Base-by-base conservation (phyloP, 2,329 filamentous ascomycete species). In the Colletotrichum tamarilloi region DNA sequence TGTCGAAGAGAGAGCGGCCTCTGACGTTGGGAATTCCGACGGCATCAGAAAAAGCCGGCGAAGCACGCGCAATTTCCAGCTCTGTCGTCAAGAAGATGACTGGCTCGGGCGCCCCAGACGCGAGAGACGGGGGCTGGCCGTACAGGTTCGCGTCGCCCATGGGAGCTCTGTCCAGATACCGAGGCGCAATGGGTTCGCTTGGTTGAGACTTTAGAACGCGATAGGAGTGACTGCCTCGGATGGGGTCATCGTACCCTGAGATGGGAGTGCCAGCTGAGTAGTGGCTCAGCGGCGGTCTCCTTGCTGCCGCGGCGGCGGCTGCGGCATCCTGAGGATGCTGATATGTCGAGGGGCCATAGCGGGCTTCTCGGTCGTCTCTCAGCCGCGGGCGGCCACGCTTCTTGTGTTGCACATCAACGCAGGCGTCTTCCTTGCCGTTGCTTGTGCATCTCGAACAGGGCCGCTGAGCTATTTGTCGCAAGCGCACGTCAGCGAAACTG, bases 391-490 rank as follows among this genome's bases (percentile, higher is more conserved):
- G 89, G 55, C 94, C 94, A 77, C 94, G 87, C 81, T 96, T 97
- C 82, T 96, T 97, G 82, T 97, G 94, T 79, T 95, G 92, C 42
- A 97, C 94, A 82, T 97, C 94, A 77, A 94, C 87, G 79, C 94
- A 97, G 8, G 92, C 88, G 71, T 95, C 93, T 86, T 96, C 87
- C 78, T 96, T 97, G 73, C 93, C 93, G 79, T 94, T 94, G 77
- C 91, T 91, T 42, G 93, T 85, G 80, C 94, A 97, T 79, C 94
- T 89, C 32, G 92, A 92, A 80, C 94, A 97, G 32, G 94, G 94
- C 69, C 94, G 88, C 81, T 94, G 92, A 63, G 93, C 91, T 93
- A 79, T 79, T 59, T 73, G 35, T 70, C 56, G 35, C 70, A 46
- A 38, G 24, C 30, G 11, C 69, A 73, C 60, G 70, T 73, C 53